Evolutionary conservation across 169 alveolate genomes (phyloP), one percentile per base, ranked within the genome.

Genomic region (Plasmodium knowlesi): DNA sequence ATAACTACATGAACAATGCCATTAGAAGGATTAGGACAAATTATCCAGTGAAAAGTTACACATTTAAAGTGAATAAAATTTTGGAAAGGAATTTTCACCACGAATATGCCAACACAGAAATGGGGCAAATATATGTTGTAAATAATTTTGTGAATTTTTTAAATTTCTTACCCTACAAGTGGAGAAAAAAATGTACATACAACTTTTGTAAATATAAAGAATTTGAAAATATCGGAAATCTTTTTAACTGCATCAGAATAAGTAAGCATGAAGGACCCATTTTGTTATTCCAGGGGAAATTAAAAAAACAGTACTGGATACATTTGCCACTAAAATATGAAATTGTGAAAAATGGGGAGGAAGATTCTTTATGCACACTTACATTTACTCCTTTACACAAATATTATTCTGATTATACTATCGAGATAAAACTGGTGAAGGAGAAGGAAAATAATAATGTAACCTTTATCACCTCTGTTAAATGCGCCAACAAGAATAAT

Each of bases 301-400:
- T 82, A 41, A 91, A 91, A 91, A 91, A 82, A 72, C 72, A 71
- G 30, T 74, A 14, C 39, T 91, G 95, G 95, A 67, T 91, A 82
- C 92, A 82, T 19, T 37, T 91, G 39, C 95, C 92, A 32, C 74
- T 91, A 34, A 91, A 91, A 39, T 81, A 53, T 28, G 28, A 81
- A 30, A 81, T 91, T 30, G 10, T 16, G 30, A 91, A 91, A 67
- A 1, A 22, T 1, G 83, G 61, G 32, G 61, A 81, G n/a, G 88
- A 81, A 30, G 88, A 37, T 80, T 37, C 57, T 85, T 32, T n/a
- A 0, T 57, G 74, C 84, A 91, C 83, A 70, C 74, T 91, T 71
- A 80, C 43, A 19, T 71, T 91, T 81, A 57, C 74, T 6, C 95
- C 95, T 28, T 46, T 91, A 41, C 57, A 91, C 80, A 91, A 91